Evolutionary conservation across 108 stramenopile genomes (phyloP), one percentile per base, ranked within the genome.

Genomic region (Nannochloropsis gaditana): DNA sequence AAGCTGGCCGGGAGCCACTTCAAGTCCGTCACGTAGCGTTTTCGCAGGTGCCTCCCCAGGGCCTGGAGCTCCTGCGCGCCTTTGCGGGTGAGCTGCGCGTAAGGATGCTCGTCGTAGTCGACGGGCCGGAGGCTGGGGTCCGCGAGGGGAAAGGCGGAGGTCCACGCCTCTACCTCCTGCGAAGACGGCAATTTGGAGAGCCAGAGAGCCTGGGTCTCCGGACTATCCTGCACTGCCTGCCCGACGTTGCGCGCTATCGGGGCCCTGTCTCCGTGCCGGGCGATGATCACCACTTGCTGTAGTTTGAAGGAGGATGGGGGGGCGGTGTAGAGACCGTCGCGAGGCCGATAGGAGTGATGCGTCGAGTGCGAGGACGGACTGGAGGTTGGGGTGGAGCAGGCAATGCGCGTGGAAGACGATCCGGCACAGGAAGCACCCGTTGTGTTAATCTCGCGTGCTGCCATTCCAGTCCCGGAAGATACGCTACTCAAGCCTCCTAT

Each of bases 211-310:
- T 44, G 42, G n/a, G 45, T 79, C 42, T 59, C 83, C 11, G 83
- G 44, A 10, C 45, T 43, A 42, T 82, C 84, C 41, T 83, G 11
- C 80, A 87, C 10, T 43, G 84, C 31, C 11, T 9, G 83, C 9
- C 87, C 87, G 80, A 87, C 79, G 80, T 42, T 87, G 21, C 73
- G 59, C 11, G 87, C n/a, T 41, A 87, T 80, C 17, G 87, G 87
- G 17, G 87, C 87, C 79, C 87, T 84, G 84, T 87, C 87, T 2
- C 87, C 87, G 44, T 87, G 87, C 10, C 87, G 87, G 42, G 79
- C 83, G 41, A 87, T 87, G 31, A 87, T 83, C 8, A 87, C 87
- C 83, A 87, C 80, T 45, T 87, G 87, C 79, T 44, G 84, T 9
- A 84, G 80, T 6, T 21, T 79, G 42, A 87, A 21, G 19, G 15